Percentiles rank a stretch among this genome's conserved stretches.
phyloP scores from a whole-genome alignment of 805 yeast species.

The Millerago galiae region DNA sequence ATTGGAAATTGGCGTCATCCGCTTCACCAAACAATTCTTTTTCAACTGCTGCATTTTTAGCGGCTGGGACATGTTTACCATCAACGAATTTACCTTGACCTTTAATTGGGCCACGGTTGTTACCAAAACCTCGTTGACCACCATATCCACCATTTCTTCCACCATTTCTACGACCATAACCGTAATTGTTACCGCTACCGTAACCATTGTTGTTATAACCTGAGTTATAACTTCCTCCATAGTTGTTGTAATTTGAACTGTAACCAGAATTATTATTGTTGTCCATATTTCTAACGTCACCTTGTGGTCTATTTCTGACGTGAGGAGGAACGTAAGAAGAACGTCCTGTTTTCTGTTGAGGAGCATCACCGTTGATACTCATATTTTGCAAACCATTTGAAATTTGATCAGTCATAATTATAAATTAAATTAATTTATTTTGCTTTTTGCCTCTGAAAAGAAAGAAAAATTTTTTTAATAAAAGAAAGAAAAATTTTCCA shows the following conservation, averaged over 20 bases:
- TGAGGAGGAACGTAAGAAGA: constrained; percentile 55
- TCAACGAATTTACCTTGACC: constrained; percentile 80
- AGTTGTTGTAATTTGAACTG: constrained; percentile 3
- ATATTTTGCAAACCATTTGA: constrained; percentile 52
- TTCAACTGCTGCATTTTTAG: constrained; percentile 64
- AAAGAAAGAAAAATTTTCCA: not conserved
- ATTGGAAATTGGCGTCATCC: constrained; percentile 60
- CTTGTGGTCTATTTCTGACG: constrained; percentile 29
- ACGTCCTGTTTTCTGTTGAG: constrained; percentile 15
- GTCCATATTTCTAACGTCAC: constrained; percentile 9
- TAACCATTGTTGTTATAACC: constrained; percentile 7
- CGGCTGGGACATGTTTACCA: constrained; percentile 84
- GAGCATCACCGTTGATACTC: constrained; percentile 35
- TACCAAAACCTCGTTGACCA: constrained; percentile 26
- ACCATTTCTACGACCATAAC: constrained; percentile 26
- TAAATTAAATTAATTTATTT: not conserved
- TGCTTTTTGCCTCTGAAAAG: constrained; percentile 2
- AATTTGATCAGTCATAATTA: constrained; percentile 43
- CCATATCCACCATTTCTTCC: constrained; percentile 28
- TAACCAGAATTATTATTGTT: not conserved
- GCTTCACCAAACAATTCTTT: constrained; percentile 79
- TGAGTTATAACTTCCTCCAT: constrained; percentile 8
- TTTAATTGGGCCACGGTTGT: constrained; percentile 27
- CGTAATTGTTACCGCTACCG: constrained; percentile 14
- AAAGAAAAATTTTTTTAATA: not conserved